phyloP scores from a whole-genome alignment of 2,329 filamentous ascomycete genomes.

The Trichoderma brevicompactum region DNA sequence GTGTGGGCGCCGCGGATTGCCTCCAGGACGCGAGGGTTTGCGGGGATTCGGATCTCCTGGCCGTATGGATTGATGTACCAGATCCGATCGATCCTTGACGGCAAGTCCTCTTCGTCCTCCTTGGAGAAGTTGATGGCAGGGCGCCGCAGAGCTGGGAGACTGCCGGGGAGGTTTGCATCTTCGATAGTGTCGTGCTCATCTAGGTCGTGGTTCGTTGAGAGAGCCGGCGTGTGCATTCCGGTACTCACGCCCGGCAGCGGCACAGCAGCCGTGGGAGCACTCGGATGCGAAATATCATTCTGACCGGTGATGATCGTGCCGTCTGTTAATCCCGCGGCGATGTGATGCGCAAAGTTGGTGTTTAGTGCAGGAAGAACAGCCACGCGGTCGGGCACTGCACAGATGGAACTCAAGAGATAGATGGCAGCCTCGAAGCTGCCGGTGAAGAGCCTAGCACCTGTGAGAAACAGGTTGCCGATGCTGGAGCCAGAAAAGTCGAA shows the following conservation, averaged over 20 bases:
- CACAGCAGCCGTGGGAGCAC: constrained; percentile 59
- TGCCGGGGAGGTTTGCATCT: constrained; percentile 81
- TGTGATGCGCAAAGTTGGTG: constrained; percentile 94
- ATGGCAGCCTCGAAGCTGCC: constrained; percentile 92
- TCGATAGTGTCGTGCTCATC: constrained; percentile 69
- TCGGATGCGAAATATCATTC: constrained; percentile 89
- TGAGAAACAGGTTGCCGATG: constrained; percentile 79
- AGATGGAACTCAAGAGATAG: constrained; percentile 85
- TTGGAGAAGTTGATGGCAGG: constrained; percentile 86
- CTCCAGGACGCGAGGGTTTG: constrained; percentile 78
- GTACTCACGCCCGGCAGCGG: constrained; percentile 35
- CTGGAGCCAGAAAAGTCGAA: constrained; percentile 80
- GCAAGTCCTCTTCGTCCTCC: constrained; percentile 71
- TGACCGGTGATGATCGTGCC: constrained; percentile 84
- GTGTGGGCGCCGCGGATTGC: constrained; percentile 67
- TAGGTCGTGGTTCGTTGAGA: constrained; percentile 49
- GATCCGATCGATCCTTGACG: constrained; percentile 75
- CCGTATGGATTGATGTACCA: constrained; percentile 99
- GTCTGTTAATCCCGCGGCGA: constrained; percentile 78
- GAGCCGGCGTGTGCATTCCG: constrained; percentile 38
- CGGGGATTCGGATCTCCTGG: constrained; percentile 86
- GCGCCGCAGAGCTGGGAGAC: constrained; percentile 75
- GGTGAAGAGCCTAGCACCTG: constrained; percentile 85
- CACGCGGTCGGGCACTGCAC: constrained; percentile 76
- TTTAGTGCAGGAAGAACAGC: constrained; percentile 88